phyloP scores from a whole-genome alignment of 2,329 filamentous ascomycete genomes.

The Xylaria arbuscula region DNA sequence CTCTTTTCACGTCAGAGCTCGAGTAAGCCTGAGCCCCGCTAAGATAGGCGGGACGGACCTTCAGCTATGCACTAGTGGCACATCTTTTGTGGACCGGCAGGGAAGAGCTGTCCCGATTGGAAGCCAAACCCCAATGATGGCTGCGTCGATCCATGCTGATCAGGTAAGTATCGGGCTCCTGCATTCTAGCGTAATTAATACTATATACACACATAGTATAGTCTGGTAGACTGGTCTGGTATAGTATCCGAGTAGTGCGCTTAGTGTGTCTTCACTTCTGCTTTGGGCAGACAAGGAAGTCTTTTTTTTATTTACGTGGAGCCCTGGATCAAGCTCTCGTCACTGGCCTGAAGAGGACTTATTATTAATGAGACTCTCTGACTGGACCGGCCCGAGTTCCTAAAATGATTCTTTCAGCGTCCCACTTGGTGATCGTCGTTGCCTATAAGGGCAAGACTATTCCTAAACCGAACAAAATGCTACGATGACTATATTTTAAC shows the following conservation, averaged over 20 bases:
- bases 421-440: constrained; percentile 31
- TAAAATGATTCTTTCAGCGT: constrained; percentile 35
- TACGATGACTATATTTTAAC: neutral
- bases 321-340: neutral
- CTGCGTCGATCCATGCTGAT: constrained; percentile 23
- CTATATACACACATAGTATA: neutral
- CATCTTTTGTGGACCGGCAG: constrained; percentile 23
- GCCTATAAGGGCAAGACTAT: constrained; percentile 23
- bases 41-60: constrained; percentile 35
- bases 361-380: constrained; percentile 17
- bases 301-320: neutral
- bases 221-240: neutral
- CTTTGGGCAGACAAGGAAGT: constrained; percentile 7
- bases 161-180: constrained; percentile 25
- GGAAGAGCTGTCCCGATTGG: constrained; percentile 30
- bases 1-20: neutral
- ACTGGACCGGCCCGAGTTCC: constrained; percentile 4
- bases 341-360: constrained; percentile 7
- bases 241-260: neutral
- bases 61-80: constrained; percentile 34
- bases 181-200: constrained; percentile 17
- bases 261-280: constrained; percentile 16
- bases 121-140: neutral
- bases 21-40: constrained; percentile 6
- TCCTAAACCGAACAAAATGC: constrained; percentile 10